A percentile compares a stretch with the other conserved stretches of the same genome.
These are phyloP conservation scores for Lactarius sanguifluus DNA, from an alignment of 768 basidiomycete species.

Conservation along the genomic window DNA sequence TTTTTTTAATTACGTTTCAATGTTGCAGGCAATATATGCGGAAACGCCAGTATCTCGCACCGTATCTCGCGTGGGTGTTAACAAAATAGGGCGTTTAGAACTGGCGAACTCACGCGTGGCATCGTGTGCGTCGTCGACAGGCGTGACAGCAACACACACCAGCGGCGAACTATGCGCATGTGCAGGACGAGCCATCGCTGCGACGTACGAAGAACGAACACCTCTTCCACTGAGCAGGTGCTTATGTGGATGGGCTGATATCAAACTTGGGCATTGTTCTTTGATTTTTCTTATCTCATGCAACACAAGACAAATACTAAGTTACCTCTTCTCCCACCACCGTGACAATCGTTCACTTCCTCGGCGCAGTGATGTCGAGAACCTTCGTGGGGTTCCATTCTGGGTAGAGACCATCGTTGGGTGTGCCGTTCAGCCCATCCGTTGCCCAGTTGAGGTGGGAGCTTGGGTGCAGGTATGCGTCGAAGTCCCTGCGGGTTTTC, in stretches of 20 bases:
- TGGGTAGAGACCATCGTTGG: conserved; percentile 25
- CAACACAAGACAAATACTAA: neutral
- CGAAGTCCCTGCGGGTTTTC: conserved; percentile 26
- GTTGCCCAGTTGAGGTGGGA: conserved; percentile 15
- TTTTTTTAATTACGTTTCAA: neutral
- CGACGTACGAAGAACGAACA: no score
- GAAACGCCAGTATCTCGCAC: conserved; percentile 8
- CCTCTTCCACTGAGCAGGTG: no score
- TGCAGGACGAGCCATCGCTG: conserved; percentile 42
- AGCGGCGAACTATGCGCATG: conserved; percentile 63
- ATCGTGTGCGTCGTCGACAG: conserved; percentile 74
- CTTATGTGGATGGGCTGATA: neutral
- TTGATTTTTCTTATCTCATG: neutral
- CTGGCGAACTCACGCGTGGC: conserved; percentile 48
- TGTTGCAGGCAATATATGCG: no score
- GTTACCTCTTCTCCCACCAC: neutral
- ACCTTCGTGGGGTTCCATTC: conserved; percentile 31
- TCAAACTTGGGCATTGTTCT: neutral
- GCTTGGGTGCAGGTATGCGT: neutral
- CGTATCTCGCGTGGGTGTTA: neutral
- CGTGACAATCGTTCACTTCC: neutral
- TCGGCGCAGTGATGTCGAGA: conserved; percentile 16
- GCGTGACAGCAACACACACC: conserved; percentile 65
- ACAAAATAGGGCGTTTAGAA: neutral
- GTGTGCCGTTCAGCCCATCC: conserved; percentile 15